Evolutionary conservation across 306 rosid species (phyloP).

Genomic region (Clitoria ternatea): DNA sequence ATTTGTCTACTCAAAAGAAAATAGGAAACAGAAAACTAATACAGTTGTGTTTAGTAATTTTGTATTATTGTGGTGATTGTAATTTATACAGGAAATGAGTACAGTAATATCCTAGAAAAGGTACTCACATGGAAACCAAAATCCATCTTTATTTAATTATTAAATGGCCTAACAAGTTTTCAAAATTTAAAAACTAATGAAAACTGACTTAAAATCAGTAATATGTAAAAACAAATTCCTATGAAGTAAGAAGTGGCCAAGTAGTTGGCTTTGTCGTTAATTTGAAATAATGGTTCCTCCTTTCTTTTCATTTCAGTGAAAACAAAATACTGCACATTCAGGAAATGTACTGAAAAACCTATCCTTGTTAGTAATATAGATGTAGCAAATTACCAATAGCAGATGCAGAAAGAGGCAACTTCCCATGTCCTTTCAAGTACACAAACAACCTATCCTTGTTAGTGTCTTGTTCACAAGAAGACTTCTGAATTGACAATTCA

Average conservation of each 20-base stretch:
- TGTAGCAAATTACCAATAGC: constrained; percentile 66
- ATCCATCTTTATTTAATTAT: constrained; percentile 5
- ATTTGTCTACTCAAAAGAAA: too few relatives aligned
- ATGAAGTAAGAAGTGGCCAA: background rate
- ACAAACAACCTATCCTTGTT: constrained; percentile 80
- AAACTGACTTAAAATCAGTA: background rate
- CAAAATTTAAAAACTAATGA: background rate
- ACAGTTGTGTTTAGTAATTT: background rate
- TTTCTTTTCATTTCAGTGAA: constrained; percentile 3
- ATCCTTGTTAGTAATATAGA: constrained; percentile 10
- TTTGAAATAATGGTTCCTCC: constrained; percentile 3
- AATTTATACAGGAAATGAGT: background rate
- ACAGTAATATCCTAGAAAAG: background rate
- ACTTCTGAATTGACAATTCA: constrained; percentile 85
- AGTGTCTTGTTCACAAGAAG: constrained; percentile 74
- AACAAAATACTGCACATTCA: background rate
- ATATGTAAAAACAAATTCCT: background rate
- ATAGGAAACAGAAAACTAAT: background rate
- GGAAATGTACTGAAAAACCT: background rate
- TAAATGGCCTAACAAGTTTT: background rate
- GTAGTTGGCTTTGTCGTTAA: background rate
- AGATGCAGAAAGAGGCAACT: constrained; percentile 64
- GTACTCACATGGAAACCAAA: background rate
- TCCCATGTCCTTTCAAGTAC: constrained; percentile 69
- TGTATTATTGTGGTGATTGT: background rate